These are phyloP conservation scores for Solanum etuberosum DNA, from an alignment of 257 asterid species.

Conservation along the genomic window DNA sequence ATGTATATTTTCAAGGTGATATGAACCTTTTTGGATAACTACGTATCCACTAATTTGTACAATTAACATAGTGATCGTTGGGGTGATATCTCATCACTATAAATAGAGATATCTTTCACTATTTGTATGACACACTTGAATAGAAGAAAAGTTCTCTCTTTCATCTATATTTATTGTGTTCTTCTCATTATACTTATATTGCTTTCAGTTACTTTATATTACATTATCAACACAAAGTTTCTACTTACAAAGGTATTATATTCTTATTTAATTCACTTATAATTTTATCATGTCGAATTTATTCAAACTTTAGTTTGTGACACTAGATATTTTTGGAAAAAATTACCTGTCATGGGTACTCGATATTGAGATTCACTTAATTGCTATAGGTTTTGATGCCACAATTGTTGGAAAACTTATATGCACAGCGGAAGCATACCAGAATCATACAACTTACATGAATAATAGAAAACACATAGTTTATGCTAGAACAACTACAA, in stretches of 20 bases:
- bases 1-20: not conserved
- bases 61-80: too few relatives aligned
- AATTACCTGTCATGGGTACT: not conserved
- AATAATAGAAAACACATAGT: too few relatives aligned
- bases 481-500: too few relatives aligned
- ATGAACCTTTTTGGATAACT: not conserved
- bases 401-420: too few relatives aligned
- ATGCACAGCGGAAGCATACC: too few relatives aligned
- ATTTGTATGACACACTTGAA: too few relatives aligned
- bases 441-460: too few relatives aligned
- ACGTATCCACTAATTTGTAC: too few relatives aligned
- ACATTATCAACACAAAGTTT: not conserved
- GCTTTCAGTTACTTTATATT: not conserved
- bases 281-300: too few relatives aligned
- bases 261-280: not conserved
- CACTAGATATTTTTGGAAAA: not conserved
- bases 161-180: not conserved
- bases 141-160: not conserved
- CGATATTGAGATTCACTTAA: not conserved
- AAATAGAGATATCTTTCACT: not conserved
- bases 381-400: not conserved
- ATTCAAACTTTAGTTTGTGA: not conserved
- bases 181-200: not conserved
- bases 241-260: not conserved
- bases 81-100: not conserved